Percentiles rank a stretch among this genome's conserved stretches.
These are phyloP conservation scores for Ajuga chamaepitys DNA, from an alignment of 257 asterid genomes.

Conservation along the genomic window DNA sequence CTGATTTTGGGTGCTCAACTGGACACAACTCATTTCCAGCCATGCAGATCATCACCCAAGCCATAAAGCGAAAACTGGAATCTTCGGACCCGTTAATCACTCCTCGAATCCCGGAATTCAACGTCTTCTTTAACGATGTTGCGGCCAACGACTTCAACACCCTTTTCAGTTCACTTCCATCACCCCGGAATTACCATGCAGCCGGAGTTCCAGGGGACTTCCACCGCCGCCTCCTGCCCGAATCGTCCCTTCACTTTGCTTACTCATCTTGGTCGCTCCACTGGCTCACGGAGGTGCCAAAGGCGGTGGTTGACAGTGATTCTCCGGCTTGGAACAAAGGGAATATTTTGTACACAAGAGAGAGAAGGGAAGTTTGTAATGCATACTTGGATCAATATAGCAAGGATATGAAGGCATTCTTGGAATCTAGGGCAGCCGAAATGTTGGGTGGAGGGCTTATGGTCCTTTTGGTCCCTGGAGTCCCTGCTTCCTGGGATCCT, in stretches of 20 bases:
- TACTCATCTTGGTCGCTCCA: slow-evolving; percentile 24
- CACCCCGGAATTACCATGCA: not conserved
- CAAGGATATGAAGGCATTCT: slow-evolving; percentile 9
- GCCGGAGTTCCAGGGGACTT: slow-evolving; percentile 18
- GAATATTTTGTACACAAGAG: not conserved
- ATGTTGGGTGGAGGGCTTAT: slow-evolving; percentile 26
- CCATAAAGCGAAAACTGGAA: slow-evolving; percentile 1
- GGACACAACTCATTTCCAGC: slow-evolving; percentile 34
- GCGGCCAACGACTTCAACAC: slow-evolving; percentile 23
- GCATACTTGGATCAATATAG: slow-evolving; percentile 18
- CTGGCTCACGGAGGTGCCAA: slow-evolving; percentile 10
- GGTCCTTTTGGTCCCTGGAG: slow-evolving; percentile 21
- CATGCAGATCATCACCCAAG: slow-evolving; percentile 15
- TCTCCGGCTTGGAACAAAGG: slow-evolving; percentile 23
- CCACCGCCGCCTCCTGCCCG: slow-evolving; percentile 16
- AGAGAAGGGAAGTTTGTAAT: slow-evolving; percentile 6
- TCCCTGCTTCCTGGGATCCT: not conserved
- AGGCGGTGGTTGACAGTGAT: not conserved
- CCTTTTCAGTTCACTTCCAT: slow-evolving; percentile 19
- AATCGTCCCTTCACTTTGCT: slow-evolving; percentile 21
- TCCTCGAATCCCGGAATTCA: not conserved
- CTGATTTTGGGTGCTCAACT: slow-evolving; percentile 37
- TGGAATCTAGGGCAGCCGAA: slow-evolving; percentile 21
- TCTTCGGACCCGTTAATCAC: no score
- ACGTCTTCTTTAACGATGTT: slow-evolving; percentile 18